Percentiles rank a stretch among this genome's conserved stretches.
phyloP scores from a whole-genome alignment of 2,329 filamentous ascomycete genomes.

The Aspergillus quadrilineatus region DNA sequence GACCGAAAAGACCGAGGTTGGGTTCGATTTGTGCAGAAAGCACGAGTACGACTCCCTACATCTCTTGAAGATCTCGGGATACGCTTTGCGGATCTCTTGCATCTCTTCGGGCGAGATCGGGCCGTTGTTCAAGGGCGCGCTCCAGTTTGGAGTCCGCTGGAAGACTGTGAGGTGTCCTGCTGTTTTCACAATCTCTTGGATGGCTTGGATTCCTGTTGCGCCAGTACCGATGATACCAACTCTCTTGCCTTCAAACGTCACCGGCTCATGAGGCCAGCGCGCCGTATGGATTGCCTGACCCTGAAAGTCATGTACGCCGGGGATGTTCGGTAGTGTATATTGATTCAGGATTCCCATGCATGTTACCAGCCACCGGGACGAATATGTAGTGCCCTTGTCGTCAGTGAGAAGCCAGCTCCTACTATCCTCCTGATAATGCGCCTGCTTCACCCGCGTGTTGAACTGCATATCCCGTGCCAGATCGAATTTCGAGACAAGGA shows the following conservation, averaged over 20 bases:
- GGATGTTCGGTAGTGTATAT: conserved; percentile 42
- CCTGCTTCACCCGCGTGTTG: conserved; percentile 39
- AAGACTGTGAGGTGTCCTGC: conserved; percentile 59
- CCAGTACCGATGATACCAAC: conserved; percentile 58
- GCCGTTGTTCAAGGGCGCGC: conserved; percentile 55
- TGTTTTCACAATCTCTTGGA: conserved; percentile 58
- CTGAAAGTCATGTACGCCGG: conserved; percentile 46
- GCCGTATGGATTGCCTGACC: conserved; percentile 57
- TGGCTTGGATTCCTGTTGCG: conserved; percentile 56
- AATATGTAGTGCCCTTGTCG: conserved; percentile 40
- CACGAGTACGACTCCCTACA: conserved; percentile 58
- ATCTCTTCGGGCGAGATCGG: background rate
- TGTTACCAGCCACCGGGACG: conserved; percentile 47
- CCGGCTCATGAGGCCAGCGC: conserved; percentile 51
- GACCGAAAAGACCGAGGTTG: conserved; percentile 59
- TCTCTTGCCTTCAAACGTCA: conserved; percentile 50
- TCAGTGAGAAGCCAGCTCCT: conserved; percentile 48
- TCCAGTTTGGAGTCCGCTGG: conserved; percentile 66
- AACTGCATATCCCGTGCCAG: conserved; percentile 49
- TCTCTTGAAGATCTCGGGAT: conserved; percentile 53
- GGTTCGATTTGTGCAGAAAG: conserved; percentile 57
- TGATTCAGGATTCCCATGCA: conserved; percentile 50
- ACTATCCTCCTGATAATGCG: conserved; percentile 2
- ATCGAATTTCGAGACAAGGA: conserved; percentile 46
- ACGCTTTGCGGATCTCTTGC: conserved; percentile 23